phyloP scores from a whole-genome alignment of 192 early-diverging fungal species.

The Chytriomyces confervae region DNA sequence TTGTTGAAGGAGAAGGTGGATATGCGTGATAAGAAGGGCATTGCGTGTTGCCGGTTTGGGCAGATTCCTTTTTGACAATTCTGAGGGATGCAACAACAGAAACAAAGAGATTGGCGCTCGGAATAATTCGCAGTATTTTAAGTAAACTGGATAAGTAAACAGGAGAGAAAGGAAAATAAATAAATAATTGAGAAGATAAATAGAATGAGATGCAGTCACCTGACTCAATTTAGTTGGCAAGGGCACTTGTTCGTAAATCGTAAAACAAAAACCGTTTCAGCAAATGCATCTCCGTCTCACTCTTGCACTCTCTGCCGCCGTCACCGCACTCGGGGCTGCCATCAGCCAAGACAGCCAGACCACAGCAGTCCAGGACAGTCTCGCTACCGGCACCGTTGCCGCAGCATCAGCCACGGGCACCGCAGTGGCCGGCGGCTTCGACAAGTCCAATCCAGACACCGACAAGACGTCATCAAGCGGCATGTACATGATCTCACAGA shows the following conservation, averaged over 20 bases:
- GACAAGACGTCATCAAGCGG: background rate
- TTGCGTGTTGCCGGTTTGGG: conserved; percentile 14
- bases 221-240: too few relatives aligned
- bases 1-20: conserved; percentile 59
- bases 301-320: background rate
- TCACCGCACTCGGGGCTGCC: background rate
- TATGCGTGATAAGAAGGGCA: conserved; percentile 58
- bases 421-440: background rate
- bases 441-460: background rate
- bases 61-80: background rate
- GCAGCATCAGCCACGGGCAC: background rate
- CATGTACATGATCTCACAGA: background rate
- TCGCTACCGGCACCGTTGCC: background rate
- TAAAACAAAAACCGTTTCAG: background rate
- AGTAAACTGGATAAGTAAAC: too few relatives aligned
- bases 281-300: background rate
- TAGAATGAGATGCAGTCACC: too few relatives aligned
- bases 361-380: background rate
- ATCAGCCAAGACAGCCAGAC: background rate
- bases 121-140: too few relatives aligned
- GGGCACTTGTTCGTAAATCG: too few relatives aligned
- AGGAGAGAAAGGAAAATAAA: background rate
- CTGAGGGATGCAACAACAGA: background rate
- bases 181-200: background rate
- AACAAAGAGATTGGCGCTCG: background rate